phyloP scores from a whole-genome alignment of 1,139 yeast genomes.

The Geotrichum phurueaensis region DNA sequence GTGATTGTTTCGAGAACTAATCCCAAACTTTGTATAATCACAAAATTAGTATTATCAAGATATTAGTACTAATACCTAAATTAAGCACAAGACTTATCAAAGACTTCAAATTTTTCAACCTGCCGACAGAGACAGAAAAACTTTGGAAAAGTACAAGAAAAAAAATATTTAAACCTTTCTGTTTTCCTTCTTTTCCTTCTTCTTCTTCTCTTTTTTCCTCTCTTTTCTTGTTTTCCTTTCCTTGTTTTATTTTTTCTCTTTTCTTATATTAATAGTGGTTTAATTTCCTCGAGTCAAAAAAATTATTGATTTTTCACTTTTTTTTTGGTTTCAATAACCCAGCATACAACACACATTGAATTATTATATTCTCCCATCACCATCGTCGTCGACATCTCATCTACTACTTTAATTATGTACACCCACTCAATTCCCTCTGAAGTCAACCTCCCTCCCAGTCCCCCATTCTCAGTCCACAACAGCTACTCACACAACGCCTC shows the following conservation, averaged over 20 bases:
- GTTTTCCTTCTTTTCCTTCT: background rate
- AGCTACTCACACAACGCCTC: constrained; percentile 21
- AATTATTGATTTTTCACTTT: background rate
- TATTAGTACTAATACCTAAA: background rate
- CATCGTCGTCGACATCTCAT: background rate
- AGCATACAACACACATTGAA: constrained; percentile 1
- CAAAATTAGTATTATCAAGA: background rate
- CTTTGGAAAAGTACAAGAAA: background rate
- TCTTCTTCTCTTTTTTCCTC: background rate
- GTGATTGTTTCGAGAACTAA: background rate
- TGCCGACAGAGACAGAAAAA: background rate
- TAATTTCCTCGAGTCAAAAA: background rate
- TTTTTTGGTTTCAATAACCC: background rate
- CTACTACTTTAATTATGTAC: background rate
- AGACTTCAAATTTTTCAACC: background rate
- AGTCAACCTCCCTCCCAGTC: background rate
- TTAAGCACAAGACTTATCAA: background rate
- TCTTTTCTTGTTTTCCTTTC: background rate
- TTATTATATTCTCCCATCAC: background rate
- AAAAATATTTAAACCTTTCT: background rate
- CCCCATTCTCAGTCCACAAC: background rate
- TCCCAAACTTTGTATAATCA: background rate
- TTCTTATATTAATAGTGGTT: background rate
- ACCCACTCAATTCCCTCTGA: background rate
- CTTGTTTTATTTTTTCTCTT: background rate